phyloP scores from a whole-genome alignment of 1,139 yeast genomes.

The Debaryomycetaceae sp. region DNA sequence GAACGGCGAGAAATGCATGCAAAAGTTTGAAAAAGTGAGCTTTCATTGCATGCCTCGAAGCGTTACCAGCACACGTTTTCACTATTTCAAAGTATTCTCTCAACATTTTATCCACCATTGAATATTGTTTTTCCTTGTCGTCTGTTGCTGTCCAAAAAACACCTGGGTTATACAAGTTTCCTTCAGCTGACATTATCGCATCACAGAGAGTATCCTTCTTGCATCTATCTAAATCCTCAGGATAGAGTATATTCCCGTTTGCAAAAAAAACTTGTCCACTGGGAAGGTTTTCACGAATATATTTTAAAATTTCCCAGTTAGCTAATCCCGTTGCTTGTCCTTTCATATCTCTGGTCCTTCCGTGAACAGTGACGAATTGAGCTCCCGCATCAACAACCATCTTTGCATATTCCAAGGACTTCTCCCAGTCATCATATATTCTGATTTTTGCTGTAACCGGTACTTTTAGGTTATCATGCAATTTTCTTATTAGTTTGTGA shows the following conservation, averaged over 20 bases:
- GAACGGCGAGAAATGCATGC: slow-evolving; percentile 70
- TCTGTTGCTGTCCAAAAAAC: slow-evolving; percentile 60
- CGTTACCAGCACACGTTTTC: slow-evolving; percentile 60
- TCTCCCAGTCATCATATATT: slow-evolving; percentile 80
- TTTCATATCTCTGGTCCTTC: slow-evolving; percentile 95
- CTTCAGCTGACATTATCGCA: slow-evolving; percentile 98
- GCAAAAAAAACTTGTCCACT: slow-evolving; percentile 84
- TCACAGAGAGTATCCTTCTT: slow-evolving; percentile 63
- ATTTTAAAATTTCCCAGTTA: slow-evolving; percentile 79
- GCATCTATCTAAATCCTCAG: slow-evolving; percentile 49
- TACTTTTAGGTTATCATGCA: slow-evolving; percentile 69
- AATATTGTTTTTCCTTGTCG: slow-evolving; percentile 65
- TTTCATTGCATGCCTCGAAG: slow-evolving; percentile 81
- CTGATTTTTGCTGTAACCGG: slow-evolving; percentile 97
- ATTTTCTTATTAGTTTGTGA: slow-evolving; percentile 60
- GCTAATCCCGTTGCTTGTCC: slow-evolving; percentile 96
- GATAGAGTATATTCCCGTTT: slow-evolving; percentile 64
- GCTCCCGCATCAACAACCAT: slow-evolving; percentile 96
- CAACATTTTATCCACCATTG: slow-evolving; percentile 77
- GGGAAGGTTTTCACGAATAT: slow-evolving; percentile 76
- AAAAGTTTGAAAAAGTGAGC: slow-evolving; percentile 87
- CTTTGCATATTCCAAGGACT: slow-evolving; percentile 81
- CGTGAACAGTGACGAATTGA: slow-evolving; percentile 91
- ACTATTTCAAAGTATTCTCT: slow-evolving; percentile 90
- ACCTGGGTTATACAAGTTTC: slow-evolving; percentile 91